Percentiles rank a stretch among this genome's conserved stretches.
These are phyloP conservation scores for Ilex aquifolium DNA, from an alignment of 257 asterid genomes.

Conservation along the genomic window DNA sequence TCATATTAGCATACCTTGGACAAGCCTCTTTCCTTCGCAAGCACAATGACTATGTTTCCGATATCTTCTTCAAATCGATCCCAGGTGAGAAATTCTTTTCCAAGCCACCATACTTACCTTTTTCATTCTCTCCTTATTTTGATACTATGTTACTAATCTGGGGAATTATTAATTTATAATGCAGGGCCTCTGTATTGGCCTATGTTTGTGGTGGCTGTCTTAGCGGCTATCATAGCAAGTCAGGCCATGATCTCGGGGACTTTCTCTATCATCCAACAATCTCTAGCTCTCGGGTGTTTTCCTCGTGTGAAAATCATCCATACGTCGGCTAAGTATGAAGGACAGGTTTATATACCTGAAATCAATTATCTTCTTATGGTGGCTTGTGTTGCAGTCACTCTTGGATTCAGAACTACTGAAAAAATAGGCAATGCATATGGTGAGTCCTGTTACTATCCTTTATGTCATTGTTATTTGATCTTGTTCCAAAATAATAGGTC, in stretches of 20 bases:
- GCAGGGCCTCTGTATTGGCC: conserved; percentile 57
- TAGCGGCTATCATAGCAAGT: conserved; percentile 52
- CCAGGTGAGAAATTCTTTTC: not conserved
- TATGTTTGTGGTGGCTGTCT: conserved; percentile 42
- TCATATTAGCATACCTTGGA: conserved; percentile 44
- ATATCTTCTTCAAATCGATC: conserved; percentile 38
- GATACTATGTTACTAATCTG: too few species aligned
- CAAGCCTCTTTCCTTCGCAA: conserved; percentile 52
- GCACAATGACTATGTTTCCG: conserved; percentile 14
- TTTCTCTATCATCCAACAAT: conserved; percentile 53
- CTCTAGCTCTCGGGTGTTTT: conserved; percentile 53
- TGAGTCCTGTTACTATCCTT: conserved; percentile 3
- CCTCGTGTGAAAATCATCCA: conserved; percentile 53
- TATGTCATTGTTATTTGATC: too few species aligned
- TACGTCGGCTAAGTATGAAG: conserved; percentile 36
- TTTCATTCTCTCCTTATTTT: too few species aligned
- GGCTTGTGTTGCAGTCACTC: conserved; percentile 39
- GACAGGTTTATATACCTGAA: conserved; percentile 57
- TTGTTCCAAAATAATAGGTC: not conserved
- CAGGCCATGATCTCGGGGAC: conserved; percentile 61
- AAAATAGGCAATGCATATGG: conserved; percentile 60
- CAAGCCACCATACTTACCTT: too few species aligned
- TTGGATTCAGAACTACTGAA: conserved; percentile 33
- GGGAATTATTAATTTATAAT: not conserved
- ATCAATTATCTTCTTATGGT: conserved; percentile 48